Base-by-base conservation (phyloP, 2,329 filamentous ascomycete species). In the Diatrype stigma region DNA sequence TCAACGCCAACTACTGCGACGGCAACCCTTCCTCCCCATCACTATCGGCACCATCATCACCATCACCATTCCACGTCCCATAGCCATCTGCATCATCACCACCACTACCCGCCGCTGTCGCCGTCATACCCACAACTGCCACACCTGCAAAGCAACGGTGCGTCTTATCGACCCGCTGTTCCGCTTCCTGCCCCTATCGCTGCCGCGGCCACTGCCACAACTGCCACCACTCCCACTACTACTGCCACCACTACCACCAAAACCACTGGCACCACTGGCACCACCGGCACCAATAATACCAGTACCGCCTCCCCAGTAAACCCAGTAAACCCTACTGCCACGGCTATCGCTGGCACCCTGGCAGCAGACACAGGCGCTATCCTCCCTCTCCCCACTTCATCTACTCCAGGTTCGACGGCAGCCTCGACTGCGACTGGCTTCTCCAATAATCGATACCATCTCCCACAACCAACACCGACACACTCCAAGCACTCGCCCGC, bases 1-100 rank as follows among this genome's bases (percentile, higher is more conserved):
- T 92, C 89, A 77, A 91, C 88, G 61, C 88, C 89, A 60, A 90
- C 87, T 56, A 87, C 85, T 65, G 86, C 85, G 63, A 87, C 86
- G 69, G 85, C 85, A 65, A 87, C 85, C 60, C 77, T 89, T 66
- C 84, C 85, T 67, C 82, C 81, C 63, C 84, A 86, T 70, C 81
- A 84, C 70, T 79, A 80, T 60, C 74, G 77, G 61, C 77, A 78
- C 63, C 78, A 80, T 67, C 77, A 77, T 54, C 75, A 76, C 57
- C 80, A 81, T 72, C 81, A 81, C 55, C 82, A 82, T 73, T 82
- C 55, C 81, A 80, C 65, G 40, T 58, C 59, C 23, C 51, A 59
- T 16, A n/a, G n/a, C n/a, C 34, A 14, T 6, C 34, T 37, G 34
- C 40, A 82, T 73, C 82, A 82, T 56, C 81, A 80, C 65, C 81